Conservation (phyloP, 495 filamentous ascomycete species). For the Trichoderma virens region DNA sequence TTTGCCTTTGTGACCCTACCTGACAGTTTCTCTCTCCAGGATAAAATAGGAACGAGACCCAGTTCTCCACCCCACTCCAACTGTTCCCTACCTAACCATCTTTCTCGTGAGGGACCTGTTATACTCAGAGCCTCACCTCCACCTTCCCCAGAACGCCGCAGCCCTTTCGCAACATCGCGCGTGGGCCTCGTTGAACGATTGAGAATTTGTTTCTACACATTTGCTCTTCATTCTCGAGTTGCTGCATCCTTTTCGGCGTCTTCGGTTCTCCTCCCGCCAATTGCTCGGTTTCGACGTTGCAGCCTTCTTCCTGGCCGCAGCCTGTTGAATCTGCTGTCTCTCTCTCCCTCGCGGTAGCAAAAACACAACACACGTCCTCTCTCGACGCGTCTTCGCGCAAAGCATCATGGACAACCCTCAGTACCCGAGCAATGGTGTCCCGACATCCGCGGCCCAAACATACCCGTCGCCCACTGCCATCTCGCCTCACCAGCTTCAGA, state of each 20-base stretch:
- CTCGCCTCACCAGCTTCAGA: conserved; percentile 53
- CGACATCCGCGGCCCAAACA: conserved; percentile 20
- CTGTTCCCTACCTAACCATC: conserved; percentile 7
- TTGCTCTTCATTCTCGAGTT: not conserved
- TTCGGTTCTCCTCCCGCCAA: not conserved
- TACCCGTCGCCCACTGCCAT: conserved; percentile 45
- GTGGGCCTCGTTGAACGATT: conserved; percentile 6
- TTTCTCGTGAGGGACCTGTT: conserved; percentile 7
- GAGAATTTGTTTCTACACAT: not conserved
- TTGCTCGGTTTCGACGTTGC: not conserved
- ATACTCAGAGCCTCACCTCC: conserved; percentile 8
- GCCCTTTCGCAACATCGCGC: conserved; percentile 9
- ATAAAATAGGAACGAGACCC: conserved; percentile 14
- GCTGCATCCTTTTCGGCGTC: not conserved
- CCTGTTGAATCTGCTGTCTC: not conserved
- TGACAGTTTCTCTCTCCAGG: not conserved
- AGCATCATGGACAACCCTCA: conserved; percentile 19
- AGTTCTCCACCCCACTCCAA: conserved; percentile 13
- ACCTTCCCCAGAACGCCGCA: conserved; percentile 5
- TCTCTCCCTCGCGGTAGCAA: not conserved
- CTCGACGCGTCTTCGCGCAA: conserved; percentile 10
- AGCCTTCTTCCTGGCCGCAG: not conserved
- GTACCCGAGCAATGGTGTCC: conserved; percentile 27
- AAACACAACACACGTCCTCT: conserved; percentile 5
- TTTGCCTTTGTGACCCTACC: not conserved